phyloP scores from a whole-genome alignment of 2,329 filamentous ascomycete species.

The Clathrospora elynae region DNA sequence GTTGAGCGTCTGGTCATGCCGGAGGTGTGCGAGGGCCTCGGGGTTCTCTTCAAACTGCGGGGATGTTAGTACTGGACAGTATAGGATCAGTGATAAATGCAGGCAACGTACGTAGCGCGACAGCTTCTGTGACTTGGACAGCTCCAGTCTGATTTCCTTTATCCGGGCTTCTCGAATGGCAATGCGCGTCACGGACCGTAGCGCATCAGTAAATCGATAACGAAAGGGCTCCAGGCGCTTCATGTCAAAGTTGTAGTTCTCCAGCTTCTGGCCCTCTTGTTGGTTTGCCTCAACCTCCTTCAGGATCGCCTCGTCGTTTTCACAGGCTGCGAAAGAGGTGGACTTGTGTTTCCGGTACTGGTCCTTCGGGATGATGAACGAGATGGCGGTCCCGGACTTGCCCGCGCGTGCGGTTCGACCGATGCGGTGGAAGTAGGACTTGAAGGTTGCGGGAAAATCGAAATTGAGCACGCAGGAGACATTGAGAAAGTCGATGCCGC shows the following conservation, averaged over 20 bases:
- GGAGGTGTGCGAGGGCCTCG: slow-evolving; percentile 80
- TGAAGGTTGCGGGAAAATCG: slow-evolving; percentile 84
- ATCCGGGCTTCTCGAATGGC: slow-evolving; percentile 88
- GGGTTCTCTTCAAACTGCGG: slow-evolving; percentile 95
- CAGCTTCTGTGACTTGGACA: slow-evolving; percentile 91
- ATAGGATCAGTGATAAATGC: not conserved
- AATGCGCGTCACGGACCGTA: slow-evolving; percentile 86
- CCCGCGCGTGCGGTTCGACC: slow-evolving; percentile 91
- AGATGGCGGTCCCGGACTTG: slow-evolving; percentile 92
- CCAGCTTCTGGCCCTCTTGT: slow-evolving; percentile 79
- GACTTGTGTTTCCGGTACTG: slow-evolving; percentile 88
- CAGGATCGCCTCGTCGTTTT: slow-evolving; percentile 84
- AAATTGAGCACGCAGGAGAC: slow-evolving; percentile 87
- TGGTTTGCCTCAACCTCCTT: slow-evolving; percentile 80
- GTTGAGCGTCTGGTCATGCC: slow-evolving; percentile 83
- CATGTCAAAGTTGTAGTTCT: slow-evolving; percentile 95
- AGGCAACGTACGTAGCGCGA: slow-evolving; percentile 30
- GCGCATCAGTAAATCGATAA: slow-evolving; percentile 84
- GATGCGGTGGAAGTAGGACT: slow-evolving; percentile 96
- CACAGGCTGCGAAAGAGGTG: slow-evolving; percentile 74
- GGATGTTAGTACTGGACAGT: slow-evolving; percentile 14
- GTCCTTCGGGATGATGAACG: slow-evolving; percentile 84
- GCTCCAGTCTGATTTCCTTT: slow-evolving; percentile 83
- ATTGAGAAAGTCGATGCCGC: slow-evolving; percentile 96
- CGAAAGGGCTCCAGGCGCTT: slow-evolving; percentile 90